phyloP scores from a whole-genome alignment of 768 basidiomycete genomes.

The Russula foetens region DNA sequence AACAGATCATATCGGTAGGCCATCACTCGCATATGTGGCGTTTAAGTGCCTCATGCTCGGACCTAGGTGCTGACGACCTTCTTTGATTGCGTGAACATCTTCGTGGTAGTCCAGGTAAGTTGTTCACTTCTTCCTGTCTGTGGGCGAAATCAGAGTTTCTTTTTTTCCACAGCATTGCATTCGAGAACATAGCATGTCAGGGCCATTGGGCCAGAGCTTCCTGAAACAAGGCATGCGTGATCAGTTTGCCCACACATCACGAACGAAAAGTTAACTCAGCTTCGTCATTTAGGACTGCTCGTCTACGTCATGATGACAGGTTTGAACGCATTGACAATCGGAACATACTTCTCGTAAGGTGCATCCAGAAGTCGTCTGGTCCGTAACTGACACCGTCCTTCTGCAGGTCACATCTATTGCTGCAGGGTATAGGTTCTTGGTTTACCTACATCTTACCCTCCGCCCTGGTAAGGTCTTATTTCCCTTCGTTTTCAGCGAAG shows the following conservation, averaged over 20 bases:
- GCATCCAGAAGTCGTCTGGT: not conserved
- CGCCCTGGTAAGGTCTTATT: conserved; percentile 4
- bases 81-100: conserved; percentile 13
- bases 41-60: not conserved
- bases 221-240: conserved; percentile 15
- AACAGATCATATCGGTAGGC: conserved; percentile 9
- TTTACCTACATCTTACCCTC: conserved; percentile 17
- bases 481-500: not conserved
- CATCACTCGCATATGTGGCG: not conserved
- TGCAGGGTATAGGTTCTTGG: conserved; percentile 15
- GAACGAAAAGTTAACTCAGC: not conserved
- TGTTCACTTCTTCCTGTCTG: not conserved
- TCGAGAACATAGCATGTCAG: conserved; percentile 3
- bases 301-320: conserved; percentile 17
- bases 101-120: conserved; percentile 6
- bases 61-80: not conserved
- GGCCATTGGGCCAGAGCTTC: conserved; percentile 13
- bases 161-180: conserved; percentile 9
- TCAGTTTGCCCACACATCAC: not conserved
- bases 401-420: not conserved
- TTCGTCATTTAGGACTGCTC: conserved; percentile 9
- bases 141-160: not conserved
- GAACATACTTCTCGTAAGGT: conserved; percentile 13
- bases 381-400: not conserved
- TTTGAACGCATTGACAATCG: conserved; percentile 17